phyloP scores from a whole-genome alignment of 2,329 filamentous ascomycete genomes.

The Fusarium devonianum region DNA sequence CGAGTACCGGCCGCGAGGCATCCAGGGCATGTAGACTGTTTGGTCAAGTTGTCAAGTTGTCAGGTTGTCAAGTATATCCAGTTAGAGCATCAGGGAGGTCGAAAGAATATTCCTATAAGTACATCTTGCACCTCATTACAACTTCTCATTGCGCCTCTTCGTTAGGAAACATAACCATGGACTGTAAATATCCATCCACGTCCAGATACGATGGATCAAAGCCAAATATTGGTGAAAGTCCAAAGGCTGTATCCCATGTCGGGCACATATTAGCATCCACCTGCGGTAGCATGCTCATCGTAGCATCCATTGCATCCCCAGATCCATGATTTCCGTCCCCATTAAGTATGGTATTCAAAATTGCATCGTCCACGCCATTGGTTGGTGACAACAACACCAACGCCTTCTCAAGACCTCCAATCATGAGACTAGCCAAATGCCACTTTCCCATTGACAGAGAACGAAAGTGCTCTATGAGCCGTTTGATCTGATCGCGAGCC shows the following conservation, averaged over 20 bases:
- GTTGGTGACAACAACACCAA: conserved; percentile 20
- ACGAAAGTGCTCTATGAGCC: conserved; percentile 51
- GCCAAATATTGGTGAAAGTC: conserved; percentile 41
- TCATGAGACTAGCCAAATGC: conserved; percentile 57
- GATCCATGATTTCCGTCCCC: neutral
- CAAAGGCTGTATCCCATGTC: conserved; percentile 41
- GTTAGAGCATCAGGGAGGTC: too few relatives aligned
- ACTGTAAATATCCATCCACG: conserved; percentile 25
- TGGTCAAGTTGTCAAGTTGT: neutral
- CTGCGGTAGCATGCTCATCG: conserved; percentile 10
- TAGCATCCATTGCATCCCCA: conserved; percentile 1
- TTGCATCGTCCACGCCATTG: conserved; percentile 1
- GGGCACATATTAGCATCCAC: conserved; percentile 25
- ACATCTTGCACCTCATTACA: too few relatives aligned
- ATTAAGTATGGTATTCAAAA: neutral
- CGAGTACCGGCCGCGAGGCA: conserved; percentile 62
- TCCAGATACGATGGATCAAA: conserved; percentile 38
- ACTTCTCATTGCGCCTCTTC: neutral
- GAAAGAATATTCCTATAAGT: too few relatives aligned
- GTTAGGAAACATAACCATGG: conserved; percentile 27
- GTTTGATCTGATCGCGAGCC: conserved; percentile 49
- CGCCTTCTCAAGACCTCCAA: conserved; percentile 53
- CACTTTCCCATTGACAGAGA: conserved; percentile 51
- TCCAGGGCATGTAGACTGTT: conserved; percentile 43
- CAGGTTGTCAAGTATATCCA: too few relatives aligned